Percentiles rank a stretch among this genome's conserved stretches.
phyloP scores from a whole-genome alignment of 2,329 filamentous ascomycete species.

The Fusarium denticulatum region DNA sequence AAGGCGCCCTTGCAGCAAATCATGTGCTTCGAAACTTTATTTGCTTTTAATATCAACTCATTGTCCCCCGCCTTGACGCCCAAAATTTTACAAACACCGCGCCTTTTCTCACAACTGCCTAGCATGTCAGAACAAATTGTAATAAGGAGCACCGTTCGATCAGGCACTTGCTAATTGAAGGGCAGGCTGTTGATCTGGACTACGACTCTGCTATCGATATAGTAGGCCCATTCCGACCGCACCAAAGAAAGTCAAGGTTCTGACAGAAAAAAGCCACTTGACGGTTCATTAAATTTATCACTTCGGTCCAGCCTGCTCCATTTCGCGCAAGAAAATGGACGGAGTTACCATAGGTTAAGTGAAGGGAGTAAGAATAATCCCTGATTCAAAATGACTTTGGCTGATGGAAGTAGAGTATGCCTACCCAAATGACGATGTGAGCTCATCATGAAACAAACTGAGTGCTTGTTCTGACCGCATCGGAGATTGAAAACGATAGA shows the following conservation, averaged over 20 bases:
- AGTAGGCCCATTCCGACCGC: background rate
- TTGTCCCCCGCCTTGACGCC: background rate
- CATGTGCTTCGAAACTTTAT: background rate
- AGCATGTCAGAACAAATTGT: slow-evolving; percentile 21
- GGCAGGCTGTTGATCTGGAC: slow-evolving; percentile 4
- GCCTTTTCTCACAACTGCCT: background rate
- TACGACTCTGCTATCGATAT: slow-evolving; percentile 21
- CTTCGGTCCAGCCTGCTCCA: slow-evolving; percentile 20
- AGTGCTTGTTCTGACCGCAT: background rate
- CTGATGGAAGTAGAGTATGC: slow-evolving; percentile 10
- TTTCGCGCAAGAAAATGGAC: slow-evolving; percentile 23
- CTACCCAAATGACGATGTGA: slow-evolving; percentile 29
- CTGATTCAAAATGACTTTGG: fast-evolving
- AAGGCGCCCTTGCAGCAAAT: background rate
- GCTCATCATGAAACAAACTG: background rate
- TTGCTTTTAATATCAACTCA: background rate
- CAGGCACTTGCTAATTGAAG: background rate
- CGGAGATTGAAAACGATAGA: slow-evolving; percentile 14
- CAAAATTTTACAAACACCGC: background rate
- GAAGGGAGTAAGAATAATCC: slow-evolving; percentile 7
- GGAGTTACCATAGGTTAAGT: slow-evolving; percentile 22
- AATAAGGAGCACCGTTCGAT: fast-evolving
- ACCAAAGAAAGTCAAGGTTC: background rate
- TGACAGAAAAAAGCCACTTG: background rate
- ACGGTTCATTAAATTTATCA: slow-evolving; percentile 19